phyloP scores from a whole-genome alignment of 257 asterid species.

The Solanum clarkiae region DNA sequence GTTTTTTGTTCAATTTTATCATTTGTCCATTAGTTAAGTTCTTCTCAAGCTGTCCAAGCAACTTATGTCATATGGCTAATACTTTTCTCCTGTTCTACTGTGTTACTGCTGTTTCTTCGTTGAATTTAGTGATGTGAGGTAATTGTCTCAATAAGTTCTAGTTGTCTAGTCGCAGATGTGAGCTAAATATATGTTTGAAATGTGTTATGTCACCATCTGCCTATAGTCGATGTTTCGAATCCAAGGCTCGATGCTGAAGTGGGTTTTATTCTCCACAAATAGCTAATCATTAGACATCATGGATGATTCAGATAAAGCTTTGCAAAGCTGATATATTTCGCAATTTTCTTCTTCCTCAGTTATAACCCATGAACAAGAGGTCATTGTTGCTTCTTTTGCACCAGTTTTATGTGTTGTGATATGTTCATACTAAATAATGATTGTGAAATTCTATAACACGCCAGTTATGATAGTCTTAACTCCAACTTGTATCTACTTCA shows the following conservation, averaged over 20 bases:
- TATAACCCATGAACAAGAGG: background rate
- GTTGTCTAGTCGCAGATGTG: background rate
- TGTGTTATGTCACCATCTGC: background rate
- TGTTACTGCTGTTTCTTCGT: background rate
- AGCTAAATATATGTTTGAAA: background rate
- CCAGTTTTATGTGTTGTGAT: background rate
- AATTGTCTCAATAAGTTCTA: background rate
- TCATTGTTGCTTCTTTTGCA: background rate
- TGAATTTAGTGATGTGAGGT: background rate
- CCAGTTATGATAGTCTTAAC: background rate
- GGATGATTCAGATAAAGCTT: background rate
- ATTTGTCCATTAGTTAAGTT: background rate
- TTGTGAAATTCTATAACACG: background rate
- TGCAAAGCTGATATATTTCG: background rate
- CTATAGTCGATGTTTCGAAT: background rate
- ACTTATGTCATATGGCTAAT: background rate
- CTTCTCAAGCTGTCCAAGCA: background rate
- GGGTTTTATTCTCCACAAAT: background rate
- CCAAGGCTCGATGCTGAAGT: background rate
- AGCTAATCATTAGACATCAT: background rate
- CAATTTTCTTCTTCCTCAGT: background rate
- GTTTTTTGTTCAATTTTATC: background rate
- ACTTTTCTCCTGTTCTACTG: background rate
- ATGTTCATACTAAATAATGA: background rate
- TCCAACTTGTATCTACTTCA: background rate